Evolutionary conservation across 768 basidiomycete species (phyloP), one percentile per base, ranked within the genome.

Genomic region (Lentinula lateritia): DNA sequence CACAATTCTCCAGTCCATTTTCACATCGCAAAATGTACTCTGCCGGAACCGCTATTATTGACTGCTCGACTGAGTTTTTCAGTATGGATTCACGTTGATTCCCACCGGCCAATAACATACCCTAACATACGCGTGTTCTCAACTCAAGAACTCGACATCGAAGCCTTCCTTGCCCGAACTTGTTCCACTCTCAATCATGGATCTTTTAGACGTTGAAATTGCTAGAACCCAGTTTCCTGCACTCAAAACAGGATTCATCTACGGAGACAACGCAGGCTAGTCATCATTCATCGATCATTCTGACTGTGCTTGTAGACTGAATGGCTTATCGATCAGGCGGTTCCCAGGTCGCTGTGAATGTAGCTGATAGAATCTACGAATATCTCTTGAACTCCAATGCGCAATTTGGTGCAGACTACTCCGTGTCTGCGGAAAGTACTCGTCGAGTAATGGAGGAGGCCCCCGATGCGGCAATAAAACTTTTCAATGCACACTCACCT

Each of bases 371-470:
- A 46, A 80, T 91, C 66, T 77, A 76, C 20, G 86, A 89, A 68
- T 93, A 91, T 68, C 80, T 92, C 13, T 61, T 80, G 36, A 83
- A 87, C 73, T 85, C 86, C 7, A 92, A 92, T 67, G 88, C 83
- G 0, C 90, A 92, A 69, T 80, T 89, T 16, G 85, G 87, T 23
- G 89, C 88, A 6, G 82, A 85, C 60, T 92, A 92, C 68, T 78
- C 83, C 8, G 75, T 87, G 23, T 83, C 87, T 2, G 75, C 75
- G 6, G 64, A 72, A 56, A 82, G 81, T 67, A 86, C 83, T 1
- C 63, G 66, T 36, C 74, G 79, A 35, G 81, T 87, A 3, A 72
- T 83, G 42, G 70, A 67, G 0, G 78, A 82, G 8, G 88, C 82
- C 0, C 77, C 82, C 1, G 72, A 72, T 23, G 78, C 81, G 10